Base-by-base conservation (phyloP, 2,329 filamentous ascomycete genomes). In the Fusarium papillatum region DNA sequence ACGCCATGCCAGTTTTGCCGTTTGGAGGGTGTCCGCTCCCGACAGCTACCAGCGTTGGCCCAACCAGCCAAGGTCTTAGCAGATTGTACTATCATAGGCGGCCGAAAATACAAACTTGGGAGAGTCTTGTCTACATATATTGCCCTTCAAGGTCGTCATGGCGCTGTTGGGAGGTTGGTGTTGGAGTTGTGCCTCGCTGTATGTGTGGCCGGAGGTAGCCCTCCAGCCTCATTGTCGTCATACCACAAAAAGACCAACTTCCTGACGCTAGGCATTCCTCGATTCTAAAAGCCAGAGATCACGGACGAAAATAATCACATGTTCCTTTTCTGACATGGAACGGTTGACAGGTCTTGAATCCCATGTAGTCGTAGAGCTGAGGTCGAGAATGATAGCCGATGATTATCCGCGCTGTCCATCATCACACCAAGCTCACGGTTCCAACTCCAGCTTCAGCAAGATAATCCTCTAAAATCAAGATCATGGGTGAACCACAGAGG, bases 401-500 rank as follows among this genome's bases (percentile, higher is more conserved):
- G 17, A 80, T 80, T 80, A 79, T 70, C 78, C 78, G 76, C n/a
- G n/a, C 31, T 46, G 13, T 13, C 17, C 62, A 64, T 72, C 69
- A 74, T 68, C 50, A 53, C 31, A 8, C 29, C 70, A 65, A 77
- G 60, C 29, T 71, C 72, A 65, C 43, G n/a, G 26, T 38, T 66
- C 41, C 60, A 66, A 60, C 66, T 68, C 31, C 36, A 57, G 59
- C 74, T 66, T 66, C 41, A 36, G 71, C 41, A 71, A 62, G n/a
- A 65, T 69, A 67, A 50, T 29, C 63, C 22, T 57, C 29, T 48
- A 39, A 66, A 71, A 60, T 70, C 50, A 38, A 69, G 50, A 71
- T 43, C 66, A 83, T 83, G 81, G 82, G 81, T 70, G 80, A 79
- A 60, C 76, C 80, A 29, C 76, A 77, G 69, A 78, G 80, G 66